Conservation (phyloP, 1,139 yeast genomes). For the Pichiaceae sp. region DNA sequence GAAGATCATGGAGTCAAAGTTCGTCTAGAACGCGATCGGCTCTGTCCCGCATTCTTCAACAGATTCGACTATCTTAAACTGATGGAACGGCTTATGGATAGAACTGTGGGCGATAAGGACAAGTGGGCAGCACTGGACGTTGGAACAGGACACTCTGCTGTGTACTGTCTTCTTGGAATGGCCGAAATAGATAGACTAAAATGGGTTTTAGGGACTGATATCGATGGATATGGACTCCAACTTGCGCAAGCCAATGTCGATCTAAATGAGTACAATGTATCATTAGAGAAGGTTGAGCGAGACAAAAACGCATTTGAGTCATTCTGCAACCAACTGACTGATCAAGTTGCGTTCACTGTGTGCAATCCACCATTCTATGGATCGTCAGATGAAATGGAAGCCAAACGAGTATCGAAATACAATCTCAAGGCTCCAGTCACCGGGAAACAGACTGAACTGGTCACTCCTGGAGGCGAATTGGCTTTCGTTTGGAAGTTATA, state of each 20-base stretch:
- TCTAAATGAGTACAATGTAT: conserved; percentile 16
- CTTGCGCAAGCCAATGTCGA: conserved; percentile 19
- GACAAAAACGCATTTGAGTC: conserved; percentile 7
- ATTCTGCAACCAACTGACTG: neutral
- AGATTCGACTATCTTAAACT: conserved; percentile 20
- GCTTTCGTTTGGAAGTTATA: conserved; percentile 28
- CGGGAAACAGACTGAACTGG: conserved; percentile 26
- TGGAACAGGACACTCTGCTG: conserved; percentile 35
- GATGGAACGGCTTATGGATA: conserved; percentile 8
- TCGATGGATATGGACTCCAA: conserved; percentile 24
- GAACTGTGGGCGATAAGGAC: neutral
- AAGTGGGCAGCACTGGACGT: conserved; percentile 18
- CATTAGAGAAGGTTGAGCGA: conserved; percentile 4
- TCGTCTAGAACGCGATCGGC: conserved; percentile 4
- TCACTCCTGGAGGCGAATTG: conserved; percentile 34
- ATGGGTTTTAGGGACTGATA: conserved; percentile 27
- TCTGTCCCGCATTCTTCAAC: conserved; percentile 24
- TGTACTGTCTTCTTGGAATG: conserved; percentile 30
- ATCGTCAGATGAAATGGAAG: conserved; percentile 24
- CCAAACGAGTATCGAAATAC: conserved; percentile 7
- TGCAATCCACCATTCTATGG: conserved; percentile 41
- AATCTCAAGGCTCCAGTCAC: conserved; percentile 10
- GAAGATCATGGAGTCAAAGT: neutral
- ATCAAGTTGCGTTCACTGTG: conserved; percentile 22
- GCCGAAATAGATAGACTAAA: neutral